Conservation (phyloP, 2,329 filamentous ascomycete species). For the Pseudocercospora fuligena region DNA sequence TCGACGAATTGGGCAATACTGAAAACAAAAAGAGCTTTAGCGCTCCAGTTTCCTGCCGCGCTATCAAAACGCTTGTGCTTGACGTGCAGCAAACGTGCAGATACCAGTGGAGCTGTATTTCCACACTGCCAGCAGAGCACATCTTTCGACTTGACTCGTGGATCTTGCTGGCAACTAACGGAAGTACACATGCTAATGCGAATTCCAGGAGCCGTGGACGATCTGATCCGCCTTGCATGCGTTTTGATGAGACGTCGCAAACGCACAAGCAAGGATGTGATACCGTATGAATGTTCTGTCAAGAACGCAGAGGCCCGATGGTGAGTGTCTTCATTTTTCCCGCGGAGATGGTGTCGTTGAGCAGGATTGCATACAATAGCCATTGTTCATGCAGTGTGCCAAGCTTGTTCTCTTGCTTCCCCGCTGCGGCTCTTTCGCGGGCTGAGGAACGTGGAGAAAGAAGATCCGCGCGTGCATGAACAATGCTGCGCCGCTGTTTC, state of each 20-base stretch:
- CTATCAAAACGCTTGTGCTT: conserved; percentile 16
- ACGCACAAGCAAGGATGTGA: conserved; percentile 40
- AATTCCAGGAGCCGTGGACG: conserved; percentile 64
- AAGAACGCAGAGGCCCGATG: conserved; percentile 65
- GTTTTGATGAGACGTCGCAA: conserved; percentile 64
- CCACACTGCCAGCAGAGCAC: neutral
- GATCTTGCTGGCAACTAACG: conserved; percentile 4
- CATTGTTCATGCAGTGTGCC: conserved; percentile 7
- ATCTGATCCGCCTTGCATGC: conserved; percentile 68
- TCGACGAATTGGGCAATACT: neutral
- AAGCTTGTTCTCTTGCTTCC: conserved; percentile 2
- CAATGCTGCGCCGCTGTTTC: conserved; percentile 3
- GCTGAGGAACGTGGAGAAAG: conserved; percentile 6
- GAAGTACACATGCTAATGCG: conserved; percentile 17
- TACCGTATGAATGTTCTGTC: conserved; percentile 63
- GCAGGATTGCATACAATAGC: conserved; percentile 9
- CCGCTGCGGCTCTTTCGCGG: conserved; percentile 5
- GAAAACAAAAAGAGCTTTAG: conserved; percentile 10
- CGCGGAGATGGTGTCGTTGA: neutral
- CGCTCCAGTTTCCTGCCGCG: conserved; percentile 5
- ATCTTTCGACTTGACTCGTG: neutral
- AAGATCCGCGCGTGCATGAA: conserved; percentile 8
- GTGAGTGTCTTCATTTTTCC: conserved; percentile 51
- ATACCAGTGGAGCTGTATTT: conserved; percentile 2
- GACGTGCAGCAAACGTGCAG: conserved; percentile 13